phyloP scores from a whole-genome alignment of 164 flowering plant genomes.

The Aristolochia contorta region DNA sequence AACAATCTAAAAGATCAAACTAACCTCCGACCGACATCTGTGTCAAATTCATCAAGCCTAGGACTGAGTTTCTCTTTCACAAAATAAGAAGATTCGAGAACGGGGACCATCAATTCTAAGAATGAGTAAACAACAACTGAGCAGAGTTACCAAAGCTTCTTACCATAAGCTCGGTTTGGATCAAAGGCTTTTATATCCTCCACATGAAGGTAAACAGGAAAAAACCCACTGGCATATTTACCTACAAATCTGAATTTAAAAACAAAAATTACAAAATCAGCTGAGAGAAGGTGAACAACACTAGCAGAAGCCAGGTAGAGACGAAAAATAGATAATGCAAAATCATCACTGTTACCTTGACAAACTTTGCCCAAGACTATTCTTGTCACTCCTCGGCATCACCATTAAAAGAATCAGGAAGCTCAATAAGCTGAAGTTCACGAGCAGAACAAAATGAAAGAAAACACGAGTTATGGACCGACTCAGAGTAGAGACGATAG shows the following conservation, averaged over 20 bases:
- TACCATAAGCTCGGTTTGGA: constrained; percentile 71
- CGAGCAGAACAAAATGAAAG: neutral
- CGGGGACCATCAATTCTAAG: neutral
- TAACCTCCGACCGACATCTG: neutral
- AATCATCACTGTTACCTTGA: constrained; percentile 30
- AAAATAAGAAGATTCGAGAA: neutral
- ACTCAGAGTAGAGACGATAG: neutral
- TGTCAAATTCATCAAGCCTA: neutral
- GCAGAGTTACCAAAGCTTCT: neutral
- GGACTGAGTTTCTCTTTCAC: neutral
- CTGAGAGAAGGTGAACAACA: neutral
- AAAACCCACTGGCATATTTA: constrained; percentile 66
- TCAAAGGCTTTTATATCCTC: constrained; percentile 66
- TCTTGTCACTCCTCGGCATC: constrained; percentile 51
- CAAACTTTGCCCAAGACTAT: constrained; percentile 40
- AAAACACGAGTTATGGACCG: neutral
- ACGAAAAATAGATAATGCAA: neutral
- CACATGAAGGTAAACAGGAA: constrained; percentile 60
- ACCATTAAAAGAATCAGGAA: constrained; percentile 44
- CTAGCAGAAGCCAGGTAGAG: neutral
- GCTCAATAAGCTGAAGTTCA: constrained; percentile 43
- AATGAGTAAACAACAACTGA: neutral
- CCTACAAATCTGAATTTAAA: constrained; percentile 53
- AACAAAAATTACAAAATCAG: neutral
- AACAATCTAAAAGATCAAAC: neutral